A percentile compares a stretch with the other conserved stretches of the same genome.
phyloP scores from a whole-genome alignment of 2,329 filamentous ascomycete genomes.

The Graphium sp. region DNA sequence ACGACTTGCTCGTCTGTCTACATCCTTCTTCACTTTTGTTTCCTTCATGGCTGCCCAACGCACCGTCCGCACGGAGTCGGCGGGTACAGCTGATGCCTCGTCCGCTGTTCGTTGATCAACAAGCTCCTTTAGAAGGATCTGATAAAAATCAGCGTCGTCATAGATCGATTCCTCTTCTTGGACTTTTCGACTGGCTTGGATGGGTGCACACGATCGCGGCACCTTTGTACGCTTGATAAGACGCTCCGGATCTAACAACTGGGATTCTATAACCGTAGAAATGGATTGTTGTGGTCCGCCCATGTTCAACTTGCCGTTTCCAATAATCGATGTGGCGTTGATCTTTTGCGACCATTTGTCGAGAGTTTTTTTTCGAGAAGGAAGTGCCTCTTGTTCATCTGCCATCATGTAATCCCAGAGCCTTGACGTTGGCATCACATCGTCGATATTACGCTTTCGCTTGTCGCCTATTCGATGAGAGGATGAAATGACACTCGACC shows the following conservation, averaged over 20 bases:
- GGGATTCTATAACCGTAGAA: constrained; percentile 49
- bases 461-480: constrained; percentile 36
- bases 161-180: constrained; percentile 51
- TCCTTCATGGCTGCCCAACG: constrained; percentile 56
- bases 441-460: constrained; percentile 36
- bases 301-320: constrained; percentile 47
- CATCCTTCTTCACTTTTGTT: constrained; percentile 63
- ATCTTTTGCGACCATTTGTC: constrained; percentile 81
- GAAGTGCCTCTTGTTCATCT: constrained; percentile 41
- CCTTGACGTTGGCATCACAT: constrained; percentile 39
- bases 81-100: constrained; percentile 28
- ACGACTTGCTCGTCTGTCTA: constrained; percentile 91
- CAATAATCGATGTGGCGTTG: constrained; percentile 37
- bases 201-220: constrained; percentile 60
- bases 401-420: constrained; percentile 59
- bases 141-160: constrained; percentile 92
- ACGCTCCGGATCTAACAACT: constrained; percentile 49
- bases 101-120: constrained; percentile 75
- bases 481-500: constrained; percentile 17
- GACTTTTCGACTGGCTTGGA: constrained; percentile 42
- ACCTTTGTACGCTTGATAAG: constrained; percentile 52
- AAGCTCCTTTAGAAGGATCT: constrained; percentile 79
- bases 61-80: constrained; percentile 30
- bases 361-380: constrained; percentile 53
- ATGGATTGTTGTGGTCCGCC: constrained; percentile 34